Conservation (phyloP, 2,329 filamentous ascomycete genomes). For the Biscogniauxia sp. region DNA sequence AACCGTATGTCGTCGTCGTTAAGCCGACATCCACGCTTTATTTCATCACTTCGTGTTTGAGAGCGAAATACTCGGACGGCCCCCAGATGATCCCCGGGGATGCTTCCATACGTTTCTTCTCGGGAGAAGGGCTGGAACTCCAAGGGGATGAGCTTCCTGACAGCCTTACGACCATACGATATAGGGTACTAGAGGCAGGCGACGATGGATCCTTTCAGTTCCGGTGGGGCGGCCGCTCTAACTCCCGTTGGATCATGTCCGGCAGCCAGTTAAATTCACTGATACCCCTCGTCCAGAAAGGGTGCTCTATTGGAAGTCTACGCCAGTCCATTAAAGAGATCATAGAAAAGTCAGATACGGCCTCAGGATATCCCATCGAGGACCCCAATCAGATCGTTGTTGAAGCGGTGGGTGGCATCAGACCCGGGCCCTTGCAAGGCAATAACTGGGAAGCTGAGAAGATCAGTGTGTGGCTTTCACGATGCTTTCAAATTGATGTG, state of each 20-base stretch:
- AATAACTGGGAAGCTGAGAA: slow-evolving; percentile 32
- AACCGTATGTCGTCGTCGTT: not conserved
- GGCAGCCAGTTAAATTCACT: slow-evolving; percentile 13
- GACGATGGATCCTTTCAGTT: slow-evolving; percentile 19
- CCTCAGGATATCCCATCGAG: slow-evolving; percentile 9
- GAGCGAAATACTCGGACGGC: slow-evolving; percentile 2
- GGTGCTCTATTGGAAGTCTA: slow-evolving; percentile 29
- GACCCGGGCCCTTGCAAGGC: slow-evolving; percentile 31
- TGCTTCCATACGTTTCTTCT: slow-evolving; percentile 20
- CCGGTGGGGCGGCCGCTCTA: slow-evolving; percentile 12
- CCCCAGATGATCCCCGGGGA: slow-evolving; percentile 8
- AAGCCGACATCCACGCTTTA: slow-evolving; percentile 1
- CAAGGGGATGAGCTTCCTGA: slow-evolving; percentile 16
- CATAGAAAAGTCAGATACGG: slow-evolving; percentile 12
- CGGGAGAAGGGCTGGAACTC: slow-evolving; percentile 5
- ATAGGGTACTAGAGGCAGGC: slow-evolving; percentile 16
- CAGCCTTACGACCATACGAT: slow-evolving; percentile 12
- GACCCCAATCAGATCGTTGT: slow-evolving; percentile 31
- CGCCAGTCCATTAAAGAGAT: slow-evolving; percentile 23
- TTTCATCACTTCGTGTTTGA: slow-evolving; percentile 4
- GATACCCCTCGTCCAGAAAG: slow-evolving; percentile 20
- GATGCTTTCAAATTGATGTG: slow-evolving; percentile 30
- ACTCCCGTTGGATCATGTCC: slow-evolving; percentile 7
- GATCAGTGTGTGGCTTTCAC: slow-evolving; percentile 32
- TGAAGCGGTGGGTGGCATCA: slow-evolving; percentile 29